Base-by-base conservation (phyloP, 228 moss, liverwort and hornwort genomes). In the Sphagnum magellanicum region DNA sequence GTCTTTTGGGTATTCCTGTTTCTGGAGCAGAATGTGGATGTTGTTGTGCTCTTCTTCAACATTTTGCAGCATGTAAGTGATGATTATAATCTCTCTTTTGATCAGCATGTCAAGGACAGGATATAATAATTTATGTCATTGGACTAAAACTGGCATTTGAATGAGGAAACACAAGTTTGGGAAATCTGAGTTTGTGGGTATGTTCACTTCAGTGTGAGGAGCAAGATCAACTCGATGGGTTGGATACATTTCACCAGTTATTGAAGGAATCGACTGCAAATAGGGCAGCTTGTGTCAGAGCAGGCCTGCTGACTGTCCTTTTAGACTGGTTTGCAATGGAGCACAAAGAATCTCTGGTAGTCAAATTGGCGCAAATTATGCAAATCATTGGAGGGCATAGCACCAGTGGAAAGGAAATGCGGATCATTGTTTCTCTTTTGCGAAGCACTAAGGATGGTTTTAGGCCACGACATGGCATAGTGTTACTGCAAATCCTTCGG, bases 391-490 rank as follows among this genome's bases (percentile, higher is more conserved):
- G 91, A 59, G 89, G 91, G 47, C 89, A 91, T 65, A 91, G 91
- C 73, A 88, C 88, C 71, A 91, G 88, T 75, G 91, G 91, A 74
- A 91, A 88, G 79, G 91, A 91, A 60, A 89, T 91, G 88, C 88
- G 91, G 63, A 86, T 80, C 71, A 91, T 91, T 66, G 88, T 91
- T 75, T 83, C 91, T 6, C 85, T 91, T 70, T 77, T 91, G 61
- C 76, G 91, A 63, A 91, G 90, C 71, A 91, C 85, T 76, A 86
- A 91, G 71, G 91, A 91, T 77, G 83, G 83, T 60, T 80, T 83
- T 61, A 86, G 84, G 61, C 88, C 91, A 74, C 81, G 81, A 50
- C 88, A 91, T 63, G 86, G 91, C 69, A 83, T 81, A 67, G 72
- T 88, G 78, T 51, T 91, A 49, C 80, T 91, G 79, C 81, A 82